These are phyloP conservation scores for Cystobasidiaceae sp. DNA, from an alignment of 1,284 basidiomycete species.

Conservation along the genomic window DNA sequence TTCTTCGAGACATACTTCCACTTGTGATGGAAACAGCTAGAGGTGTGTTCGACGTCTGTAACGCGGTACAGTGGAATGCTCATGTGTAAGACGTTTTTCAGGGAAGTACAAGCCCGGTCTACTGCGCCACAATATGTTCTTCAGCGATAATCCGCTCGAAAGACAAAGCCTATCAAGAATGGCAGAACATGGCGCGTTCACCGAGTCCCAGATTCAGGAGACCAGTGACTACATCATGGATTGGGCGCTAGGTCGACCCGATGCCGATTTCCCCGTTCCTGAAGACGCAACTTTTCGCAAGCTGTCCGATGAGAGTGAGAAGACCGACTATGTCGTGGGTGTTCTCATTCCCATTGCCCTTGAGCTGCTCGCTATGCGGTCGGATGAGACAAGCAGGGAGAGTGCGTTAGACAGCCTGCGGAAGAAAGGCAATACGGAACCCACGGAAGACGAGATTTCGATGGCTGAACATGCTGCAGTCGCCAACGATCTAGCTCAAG, in stretches of 20 bases:
- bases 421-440: neutral
- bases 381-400: neutral
- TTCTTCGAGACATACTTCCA: neutral
- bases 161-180: neutral
- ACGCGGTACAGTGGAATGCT: neutral
- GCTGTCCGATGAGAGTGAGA: neutral
- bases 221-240: conserved; percentile 5
- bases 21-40: neutral
- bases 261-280: too few relatives aligned
- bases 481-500: neutral
- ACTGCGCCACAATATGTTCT: neutral
- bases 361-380: conserved; percentile 5
- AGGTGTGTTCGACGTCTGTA: neutral
- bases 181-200: conserved; percentile 3
- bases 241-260: neutral
- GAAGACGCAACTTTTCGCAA: neutral
- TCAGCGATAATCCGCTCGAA: neutral
- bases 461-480: neutral
- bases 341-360: conserved; percentile 5
- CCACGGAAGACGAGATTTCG: neutral
- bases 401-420: neutral
- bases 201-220: neutral
- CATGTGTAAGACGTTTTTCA: neutral
- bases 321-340: neutral
- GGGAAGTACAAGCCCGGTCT: conserved; percentile 6